Evolutionary conservation across 2,329 filamentous ascomycete genomes (phyloP).

Genomic region (Epichloe glyceriae): DNA sequence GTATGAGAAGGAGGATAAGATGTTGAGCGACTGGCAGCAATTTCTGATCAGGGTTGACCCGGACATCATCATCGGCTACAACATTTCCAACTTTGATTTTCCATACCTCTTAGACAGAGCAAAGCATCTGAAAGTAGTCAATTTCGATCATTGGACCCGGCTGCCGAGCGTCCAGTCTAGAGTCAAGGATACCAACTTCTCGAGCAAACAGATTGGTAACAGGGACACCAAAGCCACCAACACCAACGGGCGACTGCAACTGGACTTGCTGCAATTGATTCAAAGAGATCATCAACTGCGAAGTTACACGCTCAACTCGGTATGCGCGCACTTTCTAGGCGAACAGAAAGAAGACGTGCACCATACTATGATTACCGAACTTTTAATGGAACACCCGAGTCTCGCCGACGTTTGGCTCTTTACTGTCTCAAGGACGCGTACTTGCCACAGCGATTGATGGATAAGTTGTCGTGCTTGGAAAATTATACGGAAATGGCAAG

Average conservation of each 20-base stretch:
- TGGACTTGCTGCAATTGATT: constrained; percentile 88
- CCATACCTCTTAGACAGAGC: constrained; percentile 87
- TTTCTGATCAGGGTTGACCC: constrained; percentile 86
- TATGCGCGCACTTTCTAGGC: constrained; percentile 84
- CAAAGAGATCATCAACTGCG: constrained; percentile 89
- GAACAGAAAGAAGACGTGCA: constrained; percentile 99
- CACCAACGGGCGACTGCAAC: constrained; percentile 81
- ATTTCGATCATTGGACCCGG: constrained; percentile 81
- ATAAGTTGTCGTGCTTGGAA: constrained; percentile 95
- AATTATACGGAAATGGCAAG: constrained; percentile 99
- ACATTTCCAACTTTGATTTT: constrained; percentile 97
- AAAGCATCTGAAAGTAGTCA: constrained; percentile 62
- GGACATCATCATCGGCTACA: constrained; percentile 97
- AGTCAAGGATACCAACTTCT: constrained; percentile 72
- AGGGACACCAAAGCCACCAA: constrained; percentile 91
- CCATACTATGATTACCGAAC: constrained; percentile 96
- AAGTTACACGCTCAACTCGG: constrained; percentile 95
- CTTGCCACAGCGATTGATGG: constrained; percentile 83
- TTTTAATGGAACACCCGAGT: constrained; percentile 93
- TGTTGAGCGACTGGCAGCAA: constrained; percentile 86
- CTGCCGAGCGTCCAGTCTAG: constrained; percentile 58
- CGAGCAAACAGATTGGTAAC: constrained; percentile 96
- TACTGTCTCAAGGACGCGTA: constrained; percentile 98
- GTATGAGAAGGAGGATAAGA: constrained; percentile 67
- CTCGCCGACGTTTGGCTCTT: constrained; percentile 74